Evolutionary conservation across 495 filamentous ascomycete genomes (phyloP), one percentile per base, ranked within the genome.

Genomic region (Aspergillus panamensis): DNA sequence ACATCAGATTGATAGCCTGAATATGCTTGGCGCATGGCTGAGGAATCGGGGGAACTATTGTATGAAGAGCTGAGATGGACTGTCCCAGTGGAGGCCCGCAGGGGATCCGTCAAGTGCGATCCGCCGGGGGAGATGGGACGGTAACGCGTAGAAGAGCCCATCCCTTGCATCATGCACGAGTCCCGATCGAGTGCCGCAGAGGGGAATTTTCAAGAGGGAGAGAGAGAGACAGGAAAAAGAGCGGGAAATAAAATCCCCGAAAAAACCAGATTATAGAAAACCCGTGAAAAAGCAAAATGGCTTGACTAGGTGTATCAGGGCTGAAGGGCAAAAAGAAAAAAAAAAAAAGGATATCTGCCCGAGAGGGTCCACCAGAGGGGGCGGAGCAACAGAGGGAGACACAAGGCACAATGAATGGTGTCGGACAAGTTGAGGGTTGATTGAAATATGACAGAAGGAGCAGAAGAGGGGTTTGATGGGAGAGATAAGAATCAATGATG

Each of bases 61-160:
- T 67, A 65, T n/a, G 69, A 69, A 0, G 76, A 70, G 45, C 58
- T 68, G 19, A 74, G 62, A 51, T 70, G 65, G 35, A 80, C 68
- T 33, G 69, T 79, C 25, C 76, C 77, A n/a, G 77, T 80, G 13
- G 77, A 80, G 16, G 77, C 74, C 19, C 77, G 71, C 68, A 77
- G 70, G 13, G 77, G 72, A 47, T 78, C 75, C 19, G 65, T 58
- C 58, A 74, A 37, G 53, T 74, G 70, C 37, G 67, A 66, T 51
- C 64, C 66, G 20, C 61, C 61, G 8, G 77, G 75, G 29, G 77
- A 78, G 12, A 70, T 60, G 57, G 69, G 63, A 31, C 66, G 69
- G 53, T 63, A 65, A 50, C 62, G 64, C 44, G 63, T 55, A 21
- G 65, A 54, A 47, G 65, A 59, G 47, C 53, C 57, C 65, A 69